Base-by-base conservation (phyloP, 2,329 filamentous ascomycete species). In the Xylariaceae sp. region DNA sequence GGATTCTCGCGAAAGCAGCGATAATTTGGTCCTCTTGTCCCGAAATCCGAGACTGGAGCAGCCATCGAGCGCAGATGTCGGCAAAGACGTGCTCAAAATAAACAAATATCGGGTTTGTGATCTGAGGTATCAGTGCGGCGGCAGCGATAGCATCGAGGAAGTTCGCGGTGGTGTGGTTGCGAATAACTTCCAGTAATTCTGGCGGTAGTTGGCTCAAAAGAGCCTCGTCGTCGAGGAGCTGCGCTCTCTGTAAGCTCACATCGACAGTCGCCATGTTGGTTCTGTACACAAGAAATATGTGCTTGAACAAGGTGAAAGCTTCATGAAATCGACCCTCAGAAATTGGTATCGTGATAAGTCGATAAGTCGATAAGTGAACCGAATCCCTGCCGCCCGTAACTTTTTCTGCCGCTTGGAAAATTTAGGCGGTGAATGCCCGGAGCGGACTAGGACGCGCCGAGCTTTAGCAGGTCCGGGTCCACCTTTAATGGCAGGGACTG, bases 31-130 rank as follows among this genome's bases (percentile, higher is more conserved):
- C 72, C 63, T 72, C 72, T 62, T 64, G 70, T 49, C 59, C 62
- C 59, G 71, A 67, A 35, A 69, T 72, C 23, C 72, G 70, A 23
- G 75, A 64, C 68, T 75, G 70, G 65, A 79, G 77, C 37, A 88
- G 77, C 91, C 91, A 96, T 76, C 88, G 80, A 57, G 91, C 88
- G 72, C 88, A 91, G 43, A 95, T 78, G 72, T 97, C 92, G 63
- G 91, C 84, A 65, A 94, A 90, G 33, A 92, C 75, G 57, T 81
- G 77, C 69, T 89, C 85, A 71, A 92, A 92, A 66, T 88, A 81
- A 60, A 82, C 77, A 67, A 94, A 92, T 67, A 96, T 77, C 51
- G 78, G 77, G 67, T 91, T 84, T 65, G 91, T 93, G 70, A 85
- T 81, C 73, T 78, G 76, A 63, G 89, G 80, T 64, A 84, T 79